These are phyloP conservation scores for Ophiorrhiza pumila DNA, from an alignment of 257 asterid genomes.

Conservation along the genomic window DNA sequence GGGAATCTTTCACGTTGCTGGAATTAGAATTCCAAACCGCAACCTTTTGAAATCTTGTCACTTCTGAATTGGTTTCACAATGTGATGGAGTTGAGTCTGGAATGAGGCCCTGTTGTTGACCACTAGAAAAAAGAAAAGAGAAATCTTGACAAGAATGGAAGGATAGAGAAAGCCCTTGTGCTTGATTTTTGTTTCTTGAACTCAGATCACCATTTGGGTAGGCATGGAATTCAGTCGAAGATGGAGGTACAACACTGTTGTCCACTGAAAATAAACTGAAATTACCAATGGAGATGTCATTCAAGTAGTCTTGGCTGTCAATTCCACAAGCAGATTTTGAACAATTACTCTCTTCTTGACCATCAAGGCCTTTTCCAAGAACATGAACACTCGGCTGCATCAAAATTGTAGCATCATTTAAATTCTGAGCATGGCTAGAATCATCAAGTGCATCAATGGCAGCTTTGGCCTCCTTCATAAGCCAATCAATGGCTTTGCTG, in stretches of 20 bases:
- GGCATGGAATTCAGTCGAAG: conserved; percentile 5
- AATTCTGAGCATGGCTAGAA: neutral
- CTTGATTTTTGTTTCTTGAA: conserved; percentile 12
- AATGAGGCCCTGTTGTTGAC: conserved; percentile 8
- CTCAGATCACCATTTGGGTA: neutral
- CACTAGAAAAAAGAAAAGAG: conserved; percentile 8
- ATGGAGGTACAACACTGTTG: neutral
- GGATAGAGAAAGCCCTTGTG: conserved; percentile 18
- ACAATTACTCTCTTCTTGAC: neutral
- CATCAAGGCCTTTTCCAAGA: neutral
- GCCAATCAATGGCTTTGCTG: conserved; percentile 94
- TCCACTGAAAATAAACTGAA: conserved; percentile 12
- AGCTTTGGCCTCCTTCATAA: conserved; percentile 63
- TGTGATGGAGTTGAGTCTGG: conserved; percentile 6
- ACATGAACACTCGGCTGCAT: neutral
- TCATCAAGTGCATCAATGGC: conserved; percentile 28
- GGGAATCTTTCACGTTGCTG: conserved; percentile 1
- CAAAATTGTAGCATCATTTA: neutral
- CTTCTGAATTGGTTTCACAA: neutral
- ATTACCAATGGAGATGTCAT: conserved; percentile 4
- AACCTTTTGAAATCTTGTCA: conserved; percentile 4
- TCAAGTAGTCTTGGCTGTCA: conserved; percentile 14
- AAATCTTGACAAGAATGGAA: conserved; percentile 17
- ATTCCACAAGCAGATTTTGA: conserved; percentile 10
- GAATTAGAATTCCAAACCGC: conserved; percentile 10